Evolutionary conservation across 352 stramenopile genomes (phyloP), one percentile per base, ranked within the genome.

Genomic region (Globisporangium radiosum): DNA sequence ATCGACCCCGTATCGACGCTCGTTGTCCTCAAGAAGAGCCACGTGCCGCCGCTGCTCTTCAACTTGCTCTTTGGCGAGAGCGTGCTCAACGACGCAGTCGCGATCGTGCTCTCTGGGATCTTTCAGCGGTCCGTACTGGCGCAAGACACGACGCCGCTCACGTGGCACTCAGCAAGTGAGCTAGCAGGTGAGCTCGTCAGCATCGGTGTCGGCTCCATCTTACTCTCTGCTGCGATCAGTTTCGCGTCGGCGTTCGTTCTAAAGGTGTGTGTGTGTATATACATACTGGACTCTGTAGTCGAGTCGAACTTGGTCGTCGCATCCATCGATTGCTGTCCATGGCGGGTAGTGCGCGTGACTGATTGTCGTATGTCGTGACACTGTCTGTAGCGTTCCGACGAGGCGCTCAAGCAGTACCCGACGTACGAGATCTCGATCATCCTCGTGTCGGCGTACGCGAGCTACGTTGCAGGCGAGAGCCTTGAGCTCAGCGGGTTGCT

Each of bases 61-160:
- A 94, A 94, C 62, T 69, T 96, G 10, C 78, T 94, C 5, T 96
- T 95, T 70, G 88, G 88, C 39, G 88, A 96, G 70, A 87, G 69
- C 38, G 81, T 92, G 17, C 68, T 96, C 19, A 96, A 95, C 64
- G 59, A 60, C 60, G 54, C 49, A 13, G 43, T 62, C 79, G 78
- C 74, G 5, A 87, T 97, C 37, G 85, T 94, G 8, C 57, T 96
- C 44, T 97, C 82, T 50, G 68, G 65, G 40, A 56, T 85, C 7
- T 83, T 82, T 54, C 68, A 81, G 50, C 47, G 68, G 10, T 81
- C 75, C 13, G 86, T 93, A 14, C 38, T 15, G 14, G 56, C 17
- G 25, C 25, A 25, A 25, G 25, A 25, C 25, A 25, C 25, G 70
- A 67, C 50, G 70, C 80, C 50, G 11, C 33, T 4, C 19, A 55